phyloP scores from a whole-genome alignment of 371 early-diverging fungal genomes.

The Mortierella sp. region DNA sequence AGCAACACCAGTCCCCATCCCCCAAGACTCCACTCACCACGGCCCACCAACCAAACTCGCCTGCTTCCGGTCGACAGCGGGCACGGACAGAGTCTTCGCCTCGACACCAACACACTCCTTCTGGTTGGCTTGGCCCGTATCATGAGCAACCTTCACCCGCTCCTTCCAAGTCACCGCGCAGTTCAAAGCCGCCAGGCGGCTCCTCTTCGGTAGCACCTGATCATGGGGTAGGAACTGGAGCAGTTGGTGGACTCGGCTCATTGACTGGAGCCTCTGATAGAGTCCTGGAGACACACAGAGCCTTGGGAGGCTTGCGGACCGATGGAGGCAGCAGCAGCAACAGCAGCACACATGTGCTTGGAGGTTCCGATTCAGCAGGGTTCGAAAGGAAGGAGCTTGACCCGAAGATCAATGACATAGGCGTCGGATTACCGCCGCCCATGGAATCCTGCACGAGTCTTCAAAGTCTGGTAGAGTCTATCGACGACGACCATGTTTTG shows the following conservation, averaged over 20 bases:
- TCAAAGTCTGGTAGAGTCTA: constrained; percentile 51
- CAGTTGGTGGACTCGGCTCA: constrained; percentile 2
- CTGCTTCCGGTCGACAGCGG: constrained; percentile 33
- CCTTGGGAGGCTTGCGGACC: constrained; percentile 24
- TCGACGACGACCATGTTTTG: constrained; percentile 51
- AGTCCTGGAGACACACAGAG: constrained; percentile 24
- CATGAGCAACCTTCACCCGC: constrained; percentile 28
- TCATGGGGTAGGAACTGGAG: constrained; percentile 4
- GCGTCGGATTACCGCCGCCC: background rate
- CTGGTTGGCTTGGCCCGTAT: constrained; percentile 48
- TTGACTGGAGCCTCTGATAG: constrained; percentile 18
- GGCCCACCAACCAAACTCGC: constrained; percentile 21
- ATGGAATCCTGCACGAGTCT: constrained; percentile 46
- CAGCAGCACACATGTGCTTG: constrained; percentile 7
- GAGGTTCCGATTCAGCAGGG: constrained; percentile 8
- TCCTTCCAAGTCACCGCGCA: constrained; percentile 29
- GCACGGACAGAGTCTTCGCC: constrained; percentile 43
- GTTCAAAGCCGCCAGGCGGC: constrained; percentile 13
- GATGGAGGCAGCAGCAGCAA: constrained; percentile 19
- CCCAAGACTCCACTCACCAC: constrained; percentile 10
- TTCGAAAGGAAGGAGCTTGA: constrained; percentile 38
- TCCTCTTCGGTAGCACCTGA: constrained; percentile 19
- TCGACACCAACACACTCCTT: constrained; percentile 33
- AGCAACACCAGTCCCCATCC: constrained; percentile 10
- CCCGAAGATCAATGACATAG: constrained; percentile 9